Evolutionary conservation across 2,329 filamentous ascomycete genomes (phyloP), one percentile per base, ranked within the genome.

Genomic region (Cephalotrichum gorgonifer): DNA sequence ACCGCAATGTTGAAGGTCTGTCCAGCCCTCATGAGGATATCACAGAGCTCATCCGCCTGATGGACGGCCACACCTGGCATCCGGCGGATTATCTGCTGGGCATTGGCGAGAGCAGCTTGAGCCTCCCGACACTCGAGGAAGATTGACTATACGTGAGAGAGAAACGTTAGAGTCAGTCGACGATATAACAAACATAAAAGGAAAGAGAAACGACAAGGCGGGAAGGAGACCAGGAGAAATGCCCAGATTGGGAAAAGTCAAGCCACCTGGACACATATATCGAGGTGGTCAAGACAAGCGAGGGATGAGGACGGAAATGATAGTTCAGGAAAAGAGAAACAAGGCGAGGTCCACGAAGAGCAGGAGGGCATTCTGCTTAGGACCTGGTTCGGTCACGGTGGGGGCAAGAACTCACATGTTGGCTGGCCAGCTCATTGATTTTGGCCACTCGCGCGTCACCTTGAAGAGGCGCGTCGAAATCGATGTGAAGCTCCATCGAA

Each of bases 381-480:
- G n/a, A n/a, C n/a, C n/a, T n/a, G n/a, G n/a, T n/a, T n/a, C n/a
- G n/a, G n/a, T n/a, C n/a, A n/a, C n/a, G n/a, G n/a, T n/a, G n/a
- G n/a, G n/a, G n/a, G 28, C 14, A 28, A 23, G 6, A 25, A 61
- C 64, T 55, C 55, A 65, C 66, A 52, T 69, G 66, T 33, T 64
- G 65, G 46, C 63, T 64, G 31, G 62, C 58, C 60, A 69, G 63
- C 52, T 66, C 64, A 45, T 65, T 63, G 48, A 68, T 62, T 44
- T 62, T 58, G 49, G 66, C 62, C 3, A 57, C 54, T 4, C 66
- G 62, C 43, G 64, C 63, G 51, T 58, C 54, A 31, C 64, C 66
- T 4, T 61, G 59, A 1, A 68, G 60, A n/a, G 66, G 65, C 23
- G 64, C 62, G n/a, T 62, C 62, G 47, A 68, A 68, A 56, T 67